Conservation (phyloP, 352 stramenopile genomes). For the Phytophthora brassicae region DNA sequence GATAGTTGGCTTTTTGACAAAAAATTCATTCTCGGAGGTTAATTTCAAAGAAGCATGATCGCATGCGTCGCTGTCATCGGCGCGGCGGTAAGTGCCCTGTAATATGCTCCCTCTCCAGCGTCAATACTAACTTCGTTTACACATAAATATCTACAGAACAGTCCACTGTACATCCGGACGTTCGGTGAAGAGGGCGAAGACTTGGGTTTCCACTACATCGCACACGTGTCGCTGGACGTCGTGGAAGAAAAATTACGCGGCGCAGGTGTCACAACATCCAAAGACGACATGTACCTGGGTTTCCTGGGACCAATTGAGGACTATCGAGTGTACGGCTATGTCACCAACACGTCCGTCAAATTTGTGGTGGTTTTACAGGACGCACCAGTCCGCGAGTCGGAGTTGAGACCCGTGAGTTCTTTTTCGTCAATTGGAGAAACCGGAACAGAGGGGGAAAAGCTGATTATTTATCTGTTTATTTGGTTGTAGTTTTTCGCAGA, state of each 20-base stretch:
- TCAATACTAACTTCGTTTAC: background rate
- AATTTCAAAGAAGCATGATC: conserved; percentile 55
- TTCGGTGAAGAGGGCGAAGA: conserved; percentile 82
- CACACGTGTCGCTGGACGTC: conserved; percentile 83
- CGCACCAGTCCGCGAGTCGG: conserved; percentile 69
- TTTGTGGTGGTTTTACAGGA: conserved; percentile 81
- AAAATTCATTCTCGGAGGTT: background rate
- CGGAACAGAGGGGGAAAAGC: background rate
- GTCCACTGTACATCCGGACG: conserved; percentile 78
- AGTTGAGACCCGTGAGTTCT: conserved; percentile 64
- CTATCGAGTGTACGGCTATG: conserved; percentile 85
- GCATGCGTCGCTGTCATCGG: conserved; percentile 80
- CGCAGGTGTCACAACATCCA: conserved; percentile 47
- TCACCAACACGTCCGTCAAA: conserved; percentile 88
- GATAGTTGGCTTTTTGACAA: background rate
- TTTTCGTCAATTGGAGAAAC: no score
- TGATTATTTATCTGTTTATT: conserved; percentile 6
- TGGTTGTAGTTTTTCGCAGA: conserved; percentile 71
- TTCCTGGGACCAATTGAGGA: conserved; percentile 86
- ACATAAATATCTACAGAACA: conserved; percentile 48
- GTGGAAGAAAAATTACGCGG: conserved; percentile 78
- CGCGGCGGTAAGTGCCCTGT: conserved; percentile 57
- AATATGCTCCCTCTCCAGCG: background rate
- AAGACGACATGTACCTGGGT: conserved; percentile 87
- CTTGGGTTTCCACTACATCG: conserved; percentile 87